Conservation (phyloP, 192 early-diverging fungal genomes). For the Coemansia furcata region DNA sequence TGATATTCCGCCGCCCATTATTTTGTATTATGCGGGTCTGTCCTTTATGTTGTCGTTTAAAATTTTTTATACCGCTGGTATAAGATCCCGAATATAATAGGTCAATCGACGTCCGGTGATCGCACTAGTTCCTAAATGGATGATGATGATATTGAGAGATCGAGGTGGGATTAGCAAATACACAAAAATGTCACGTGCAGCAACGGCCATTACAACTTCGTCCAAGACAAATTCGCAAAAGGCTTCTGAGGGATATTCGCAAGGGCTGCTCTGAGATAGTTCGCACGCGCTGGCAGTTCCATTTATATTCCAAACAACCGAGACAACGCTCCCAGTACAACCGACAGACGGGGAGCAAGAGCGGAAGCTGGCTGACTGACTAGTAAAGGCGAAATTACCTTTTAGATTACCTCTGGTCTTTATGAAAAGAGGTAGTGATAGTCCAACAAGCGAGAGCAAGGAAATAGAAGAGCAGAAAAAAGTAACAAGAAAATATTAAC, state of each 20-base stretch:
- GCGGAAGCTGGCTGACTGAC: neutral
- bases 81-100: neutral
- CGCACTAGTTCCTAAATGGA: neutral
- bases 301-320: neutral
- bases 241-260: neutral
- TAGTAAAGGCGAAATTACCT: constrained; percentile 13
- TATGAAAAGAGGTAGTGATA: neutral
- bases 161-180: neutral
- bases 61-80: neutral
- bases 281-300: no score
- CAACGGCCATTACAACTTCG: no score
- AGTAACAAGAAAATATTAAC: neutral
- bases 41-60: neutral
- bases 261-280: neutral
- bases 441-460: neutral
- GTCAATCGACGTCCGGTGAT: neutral
- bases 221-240: neutral
- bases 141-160: neutral
- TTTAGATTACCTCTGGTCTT: neutral
- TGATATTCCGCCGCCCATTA: constrained; percentile 54
- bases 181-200: neutral
- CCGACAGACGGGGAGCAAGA: neutral
- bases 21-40: neutral
- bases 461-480: neutral
- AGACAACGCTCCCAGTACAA: neutral